These are phyloP conservation scores for Leishmania guyanensis DNA, from an alignment of 208 protist species.

Conservation along the genomic window DNA sequence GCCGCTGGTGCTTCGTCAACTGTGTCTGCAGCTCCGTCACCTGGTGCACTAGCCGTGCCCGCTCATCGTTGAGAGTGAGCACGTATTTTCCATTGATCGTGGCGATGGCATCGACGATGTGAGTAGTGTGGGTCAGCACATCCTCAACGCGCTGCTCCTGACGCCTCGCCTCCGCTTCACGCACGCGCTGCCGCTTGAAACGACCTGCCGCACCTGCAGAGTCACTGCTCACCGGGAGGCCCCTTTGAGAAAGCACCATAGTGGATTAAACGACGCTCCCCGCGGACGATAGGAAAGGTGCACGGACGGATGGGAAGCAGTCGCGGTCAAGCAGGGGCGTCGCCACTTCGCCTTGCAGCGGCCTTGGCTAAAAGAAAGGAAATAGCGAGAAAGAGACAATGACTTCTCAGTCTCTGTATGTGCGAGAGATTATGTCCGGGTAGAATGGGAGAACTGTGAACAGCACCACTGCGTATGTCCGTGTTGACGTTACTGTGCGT, in stretches of 20 bases:
- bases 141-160: conserved; percentile 35
- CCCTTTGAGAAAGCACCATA: neutral
- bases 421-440: neutral
- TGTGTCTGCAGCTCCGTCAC: conserved; percentile 17
- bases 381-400: neutral
- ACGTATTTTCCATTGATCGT: conserved; percentile 29
- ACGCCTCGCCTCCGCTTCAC: conserved; percentile 18
- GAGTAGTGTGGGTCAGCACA: conserved; percentile 29
- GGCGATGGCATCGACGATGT: conserved; percentile 30
- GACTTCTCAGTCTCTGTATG: neutral
- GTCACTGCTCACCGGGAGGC: neutral
- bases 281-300: no score
- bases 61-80: conserved; percentile 21
- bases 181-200: conserved; percentile 26
- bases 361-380: neutral
- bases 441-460: neutral
- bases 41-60: conserved; percentile 1
- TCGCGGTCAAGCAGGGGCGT: neutral
- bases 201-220: neutral
- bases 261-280: neutral
- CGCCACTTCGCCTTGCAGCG: neutral
- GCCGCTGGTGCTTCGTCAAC: neutral
- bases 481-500: neutral
- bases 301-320: neutral
- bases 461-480: neutral